Base-by-base conservation (phyloP, 2,329 filamentous ascomycete genomes). In the Sporothrix pseudoabietina region DNA sequence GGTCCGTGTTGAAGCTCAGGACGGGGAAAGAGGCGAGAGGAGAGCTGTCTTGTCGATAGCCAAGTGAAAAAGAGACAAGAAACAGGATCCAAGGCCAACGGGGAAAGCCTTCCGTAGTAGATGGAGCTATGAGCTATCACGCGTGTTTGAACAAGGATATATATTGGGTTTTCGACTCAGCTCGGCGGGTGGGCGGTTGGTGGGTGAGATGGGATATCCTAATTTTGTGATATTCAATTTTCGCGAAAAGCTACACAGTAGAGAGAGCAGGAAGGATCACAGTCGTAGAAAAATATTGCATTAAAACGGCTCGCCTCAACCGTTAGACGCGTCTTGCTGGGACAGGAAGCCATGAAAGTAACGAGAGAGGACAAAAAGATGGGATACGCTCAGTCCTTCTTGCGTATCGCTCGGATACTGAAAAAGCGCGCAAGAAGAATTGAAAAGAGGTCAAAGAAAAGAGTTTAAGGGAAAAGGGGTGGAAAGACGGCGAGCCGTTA, bases 161-260 rank as follows among this genome's bases (percentile, higher is more conserved):
- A n/a, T 39, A 49, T 49, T 49, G 44, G 14, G 44, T 49, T 2
- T 49, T 49, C 26, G 26, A 35, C 35, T 35, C 35, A 35, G 35
- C 4, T 35, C 5, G 3, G 2, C 8, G 6, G 10, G 44, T 4
- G 44, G 44, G 4, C 44, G 14, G 44, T 4, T 16, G 39, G 59
- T 26, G 39, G 35, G 35, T 26, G 22, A 44, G 22, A 3, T 35
- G 39, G 35, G 35, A 44, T 26, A 44, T 59, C 55, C 30, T 9
- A 35, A 41, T 49, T 66, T 32, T 66, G 61, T 30, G 16, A 16
- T n/a, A 66, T 66, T 66, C 63, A 49, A 66, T 66, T 66, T 66
- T 66, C 41, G 14, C 41, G 63, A 49, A 47, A 30, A 55, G 16
- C 16, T 3, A 32, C 8, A 59, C 16, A 32, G n/a, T 4, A 54